These are phyloP conservation scores for Monosporascus sp. DNA, from an alignment of 2,329 filamentous ascomycete species.

Conservation along the genomic window DNA sequence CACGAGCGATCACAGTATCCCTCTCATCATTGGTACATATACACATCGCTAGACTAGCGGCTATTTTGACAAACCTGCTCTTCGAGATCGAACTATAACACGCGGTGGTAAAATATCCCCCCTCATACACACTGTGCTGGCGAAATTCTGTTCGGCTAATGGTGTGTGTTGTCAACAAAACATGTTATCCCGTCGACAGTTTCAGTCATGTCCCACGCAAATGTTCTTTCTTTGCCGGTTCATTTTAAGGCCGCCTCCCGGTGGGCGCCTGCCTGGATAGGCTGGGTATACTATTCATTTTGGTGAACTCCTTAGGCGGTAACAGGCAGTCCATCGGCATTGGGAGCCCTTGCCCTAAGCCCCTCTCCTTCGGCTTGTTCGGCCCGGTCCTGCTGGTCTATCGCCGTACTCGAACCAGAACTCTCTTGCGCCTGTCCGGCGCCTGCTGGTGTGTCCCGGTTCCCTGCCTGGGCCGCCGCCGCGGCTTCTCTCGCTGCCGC, in stretches of 20 bases:
- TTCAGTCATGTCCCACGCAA: too few species aligned
- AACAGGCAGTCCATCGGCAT: background rate
- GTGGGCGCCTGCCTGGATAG: background rate
- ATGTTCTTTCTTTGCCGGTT: background rate
- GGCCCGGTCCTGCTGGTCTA: background rate
- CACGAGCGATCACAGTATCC: too few species aligned
- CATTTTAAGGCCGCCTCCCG: background rate
- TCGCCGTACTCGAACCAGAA: background rate
- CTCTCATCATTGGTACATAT: too few species aligned
- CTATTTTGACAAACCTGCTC: too few species aligned
- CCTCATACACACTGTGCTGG: too few species aligned
- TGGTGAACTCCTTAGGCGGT: background rate
- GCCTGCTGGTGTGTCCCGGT: background rate
- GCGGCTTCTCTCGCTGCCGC: slow-evolving; percentile 33
- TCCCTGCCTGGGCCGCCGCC: slow-evolving; percentile 15
- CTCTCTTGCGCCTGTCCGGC: slow-evolving; percentile 1
- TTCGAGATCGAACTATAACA: too few species aligned
- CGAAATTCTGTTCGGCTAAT: too few species aligned
- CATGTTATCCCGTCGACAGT: too few species aligned
- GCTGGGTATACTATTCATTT: background rate
- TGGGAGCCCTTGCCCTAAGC: background rate
- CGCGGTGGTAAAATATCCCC: too few species aligned
- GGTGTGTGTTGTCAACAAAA: too few species aligned
- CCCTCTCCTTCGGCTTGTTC: background rate
- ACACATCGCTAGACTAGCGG: too few species aligned